Conservation (phyloP, 2,329 filamentous ascomycete species). For the Ilyonectria robusta region DNA sequence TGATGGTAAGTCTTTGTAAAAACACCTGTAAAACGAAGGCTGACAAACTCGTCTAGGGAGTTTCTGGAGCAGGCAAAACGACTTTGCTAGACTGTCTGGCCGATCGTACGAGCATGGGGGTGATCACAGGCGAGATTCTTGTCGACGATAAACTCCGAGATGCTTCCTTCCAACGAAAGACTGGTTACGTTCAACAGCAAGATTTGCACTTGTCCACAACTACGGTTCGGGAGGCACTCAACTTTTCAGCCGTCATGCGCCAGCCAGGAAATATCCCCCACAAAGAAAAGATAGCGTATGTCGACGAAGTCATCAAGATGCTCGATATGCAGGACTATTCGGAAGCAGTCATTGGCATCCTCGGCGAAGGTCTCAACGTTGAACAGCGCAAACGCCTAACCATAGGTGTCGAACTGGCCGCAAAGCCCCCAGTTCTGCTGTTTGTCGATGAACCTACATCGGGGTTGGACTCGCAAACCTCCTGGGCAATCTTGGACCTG, state of each 20-base stretch:
- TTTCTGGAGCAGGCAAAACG: conserved; percentile 89
- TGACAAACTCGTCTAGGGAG: conserved; percentile 51
- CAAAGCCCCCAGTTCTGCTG: conserved; percentile 67
- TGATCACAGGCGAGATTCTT: conserved; percentile 84
- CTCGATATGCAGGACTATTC: conserved; percentile 75
- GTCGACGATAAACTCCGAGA: conserved; percentile 75
- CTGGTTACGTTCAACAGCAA: conserved; percentile 90
- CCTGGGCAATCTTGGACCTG: conserved; percentile 72
- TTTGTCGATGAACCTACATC: conserved; percentile 72
- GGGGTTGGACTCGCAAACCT: conserved; percentile 72
- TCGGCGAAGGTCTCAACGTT: conserved; percentile 71
- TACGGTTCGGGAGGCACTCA: conserved; percentile 86
- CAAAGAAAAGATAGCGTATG: conserved; percentile 83
- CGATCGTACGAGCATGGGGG: conserved; percentile 85
- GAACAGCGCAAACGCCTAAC: conserved; percentile 72
- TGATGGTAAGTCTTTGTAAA: conserved; percentile 71
- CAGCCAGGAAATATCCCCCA: conserved; percentile 78
- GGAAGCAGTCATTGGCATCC: conserved; percentile 72
- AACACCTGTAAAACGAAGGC: accelerated
- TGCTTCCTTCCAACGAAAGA: conserved; percentile 86
- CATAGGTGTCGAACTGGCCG: conserved; percentile 69
- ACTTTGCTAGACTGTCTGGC: conserved; percentile 88
- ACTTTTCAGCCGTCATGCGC: conserved; percentile 86
- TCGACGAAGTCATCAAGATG: conserved; percentile 81
- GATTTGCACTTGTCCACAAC: conserved; percentile 86